Base-by-base conservation (phyloP, 331 rosid genomes). In the Cydonia oblonga region DNA sequence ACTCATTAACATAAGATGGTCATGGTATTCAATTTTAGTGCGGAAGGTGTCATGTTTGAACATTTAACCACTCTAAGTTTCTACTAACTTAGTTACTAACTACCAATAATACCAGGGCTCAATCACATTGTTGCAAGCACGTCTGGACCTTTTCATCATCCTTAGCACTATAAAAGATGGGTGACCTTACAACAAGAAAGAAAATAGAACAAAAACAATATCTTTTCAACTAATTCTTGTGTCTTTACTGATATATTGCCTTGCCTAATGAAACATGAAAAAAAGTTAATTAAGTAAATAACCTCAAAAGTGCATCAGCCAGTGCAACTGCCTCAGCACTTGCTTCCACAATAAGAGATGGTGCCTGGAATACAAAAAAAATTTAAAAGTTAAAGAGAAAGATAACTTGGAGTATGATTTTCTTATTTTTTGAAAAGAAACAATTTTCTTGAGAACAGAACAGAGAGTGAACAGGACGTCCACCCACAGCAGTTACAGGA, bases 241-340 rank as follows among this genome's bases (percentile, higher is more conserved):
- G 44, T 38, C 42, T 38, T 38, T 38, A 38, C 14, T 3, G 44
- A 38, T 38, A 38, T 38, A 38, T 38, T 38, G 44, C 44, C 44
- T 64, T 64, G 42, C 57, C 58, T 60, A 12, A 35, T 56, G 73
- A 74, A 79, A 75, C 13, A 66, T 66, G 56, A 56, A 46, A 19
- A 81, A 71, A 49, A 25, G 20, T 66, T 23, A 28, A 35, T 29
- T 32, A 54, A 20, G 66, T 29, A 69, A 61, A 72, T 84, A 78
- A 93, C 98, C 98, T 93, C 85, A 93, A 75, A 81, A 93, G 97
- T 40, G 91, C 90, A 74, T 93, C 96, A 26, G 90, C 83, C 79
- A 90, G 73, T 49, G 95, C 86, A 68, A 89, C 87, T 79, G 96
- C 89, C 76, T 93, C 98, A 29, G 93, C 82, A 80, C 87, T 89